Percentiles rank a stretch among this genome's conserved stretches.
Conservation (phyloP, 2,329 filamentous ascomycete genomes). For the Allantophomopsis lycopodina region DNA sequence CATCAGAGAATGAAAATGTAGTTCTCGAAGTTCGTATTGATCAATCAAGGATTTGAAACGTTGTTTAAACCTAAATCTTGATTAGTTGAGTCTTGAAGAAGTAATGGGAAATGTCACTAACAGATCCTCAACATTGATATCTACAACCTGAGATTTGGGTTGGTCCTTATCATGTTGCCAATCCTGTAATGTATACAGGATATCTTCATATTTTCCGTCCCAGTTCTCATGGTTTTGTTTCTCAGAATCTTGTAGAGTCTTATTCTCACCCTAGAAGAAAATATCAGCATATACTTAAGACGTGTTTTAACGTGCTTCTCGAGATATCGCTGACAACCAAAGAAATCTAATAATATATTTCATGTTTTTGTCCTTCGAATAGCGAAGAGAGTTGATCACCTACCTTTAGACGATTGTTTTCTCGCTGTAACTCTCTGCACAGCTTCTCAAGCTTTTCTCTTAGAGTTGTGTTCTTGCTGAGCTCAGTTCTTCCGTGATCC, state of each 20-base stretch:
- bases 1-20: conserved; percentile 85
- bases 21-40: conserved; percentile 88
- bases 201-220: conserved; percentile 69
- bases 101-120: conserved; percentile 29
- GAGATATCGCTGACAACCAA: too few relatives aligned
- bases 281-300: conserved; percentile 8
- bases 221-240: conserved; percentile 71
- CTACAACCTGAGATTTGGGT: conserved; percentile 65
- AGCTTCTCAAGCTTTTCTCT: conserved; percentile 97
- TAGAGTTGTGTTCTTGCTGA: conserved; percentile 78
- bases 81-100: conserved; percentile 3
- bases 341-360: neutral
- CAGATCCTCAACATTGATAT: conserved; percentile 84
- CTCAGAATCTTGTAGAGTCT: conserved; percentile 76
- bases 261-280: conserved; percentile 66
- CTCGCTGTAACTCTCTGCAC: conserved; percentile 83
- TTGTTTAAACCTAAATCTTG: conserved; percentile 58
- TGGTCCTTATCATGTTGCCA: conserved; percentile 80
- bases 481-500: conserved; percentile 74
- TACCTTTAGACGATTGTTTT: conserved; percentile 98
- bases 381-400: conserved; percentile 2
- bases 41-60: conserved; percentile 93
- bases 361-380: conserved; percentile 2
- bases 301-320: too few relatives aligned
- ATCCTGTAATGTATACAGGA: conserved; percentile 76